A percentile compares a stretch with the other conserved stretches of the same genome.
phyloP scores from a whole-genome alignment of 495 filamentous ascomycete genomes.

The Daldinia grandis region DNA sequence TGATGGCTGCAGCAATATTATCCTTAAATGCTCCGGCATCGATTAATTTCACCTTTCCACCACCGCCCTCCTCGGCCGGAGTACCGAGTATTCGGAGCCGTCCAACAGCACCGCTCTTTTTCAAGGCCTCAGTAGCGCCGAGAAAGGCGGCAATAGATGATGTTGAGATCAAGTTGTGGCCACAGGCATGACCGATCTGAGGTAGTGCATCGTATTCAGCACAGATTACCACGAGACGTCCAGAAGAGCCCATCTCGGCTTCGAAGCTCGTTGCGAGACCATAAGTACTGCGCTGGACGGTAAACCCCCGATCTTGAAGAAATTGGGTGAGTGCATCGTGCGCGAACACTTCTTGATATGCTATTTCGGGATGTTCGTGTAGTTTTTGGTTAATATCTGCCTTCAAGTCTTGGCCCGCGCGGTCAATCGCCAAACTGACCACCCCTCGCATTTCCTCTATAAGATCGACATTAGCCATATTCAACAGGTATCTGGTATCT shows the following conservation, averaged over 20 bases:
- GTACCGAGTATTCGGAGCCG: conserved; percentile 70
- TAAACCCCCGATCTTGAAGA: conserved; percentile 50
- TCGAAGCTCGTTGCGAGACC: conserved; percentile 64
- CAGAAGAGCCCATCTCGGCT: conserved; percentile 57
- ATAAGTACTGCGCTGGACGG: conserved; percentile 56
- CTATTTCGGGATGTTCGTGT: conserved; percentile 63
- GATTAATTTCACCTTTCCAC: conserved; percentile 61
- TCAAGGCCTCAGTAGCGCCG: conserved; percentile 61
- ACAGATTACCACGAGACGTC: conserved; percentile 63
- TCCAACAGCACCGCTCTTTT: conserved; percentile 56
- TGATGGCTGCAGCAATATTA: conserved; percentile 57
- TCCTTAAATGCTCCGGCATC: conserved; percentile 58
- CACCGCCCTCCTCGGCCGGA: conserved; percentile 71
- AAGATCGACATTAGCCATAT: not conserved
- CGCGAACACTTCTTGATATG: conserved; percentile 62
- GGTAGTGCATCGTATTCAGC: conserved; percentile 64
- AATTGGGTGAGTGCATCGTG: conserved; percentile 60
- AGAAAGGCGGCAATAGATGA: conserved; percentile 68
- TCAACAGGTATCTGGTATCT: not conserved
- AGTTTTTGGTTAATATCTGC: conserved; percentile 58
- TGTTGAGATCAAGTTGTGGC: conserved; percentile 74
- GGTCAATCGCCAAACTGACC: conserved; percentile 8
- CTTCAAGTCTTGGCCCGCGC: conserved; percentile 3
- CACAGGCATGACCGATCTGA: conserved; percentile 59
- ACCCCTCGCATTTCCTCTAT: not conserved